These are phyloP conservation scores for Kockiozyma suomiensis DNA, from an alignment of 805 yeast genomes.

Conservation along the genomic window DNA sequence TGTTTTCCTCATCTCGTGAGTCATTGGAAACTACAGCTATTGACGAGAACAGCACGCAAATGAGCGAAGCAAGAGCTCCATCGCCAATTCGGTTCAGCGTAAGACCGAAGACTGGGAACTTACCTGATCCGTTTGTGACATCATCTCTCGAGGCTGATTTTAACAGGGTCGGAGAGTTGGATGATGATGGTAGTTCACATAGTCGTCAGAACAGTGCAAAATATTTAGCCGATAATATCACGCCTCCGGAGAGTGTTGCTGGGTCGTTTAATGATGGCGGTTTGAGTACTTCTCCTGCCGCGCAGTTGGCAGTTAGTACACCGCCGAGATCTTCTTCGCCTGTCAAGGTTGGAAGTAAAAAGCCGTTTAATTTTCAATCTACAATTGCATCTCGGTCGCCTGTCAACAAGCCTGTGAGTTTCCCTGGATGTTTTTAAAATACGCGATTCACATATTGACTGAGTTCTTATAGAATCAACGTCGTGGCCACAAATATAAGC, in stretches of 20 bases:
- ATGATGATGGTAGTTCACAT: not conserved
- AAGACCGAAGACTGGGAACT: not conserved
- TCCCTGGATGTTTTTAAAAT: not conserved
- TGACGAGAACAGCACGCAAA: conserved; percentile 26
- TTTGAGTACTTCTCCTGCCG: not conserved
- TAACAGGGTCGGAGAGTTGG: not conserved
- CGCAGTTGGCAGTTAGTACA: not conserved
- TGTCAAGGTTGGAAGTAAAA: conserved; percentile 15
- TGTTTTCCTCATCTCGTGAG: conserved; percentile 21
- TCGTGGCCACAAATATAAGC: conserved; percentile 93
- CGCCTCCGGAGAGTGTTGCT: conserved; percentile 3
- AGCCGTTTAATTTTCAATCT: conserved; percentile 42
- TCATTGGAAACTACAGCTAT: conserved; percentile 28
- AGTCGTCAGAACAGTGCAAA: conserved; percentile 1
- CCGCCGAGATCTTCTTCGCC: conserved; percentile 28
- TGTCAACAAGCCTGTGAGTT: conserved; percentile 30
- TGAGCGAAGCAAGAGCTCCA: conserved; percentile 19
- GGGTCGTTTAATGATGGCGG: too few relatives aligned
- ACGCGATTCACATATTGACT: not conserved
- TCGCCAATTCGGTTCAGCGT: conserved; percentile 22
- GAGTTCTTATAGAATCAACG: conserved; percentile 48
- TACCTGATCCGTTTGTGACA: not conserved
- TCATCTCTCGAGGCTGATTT: not conserved
- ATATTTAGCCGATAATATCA: not conserved
- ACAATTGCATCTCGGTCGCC: conserved; percentile 57